A percentile compares a stretch with the other conserved stretches of the same genome.
phyloP scores from a whole-genome alignment of 177 flowering plant genomes.

The Telopea speciosissima region DNA sequence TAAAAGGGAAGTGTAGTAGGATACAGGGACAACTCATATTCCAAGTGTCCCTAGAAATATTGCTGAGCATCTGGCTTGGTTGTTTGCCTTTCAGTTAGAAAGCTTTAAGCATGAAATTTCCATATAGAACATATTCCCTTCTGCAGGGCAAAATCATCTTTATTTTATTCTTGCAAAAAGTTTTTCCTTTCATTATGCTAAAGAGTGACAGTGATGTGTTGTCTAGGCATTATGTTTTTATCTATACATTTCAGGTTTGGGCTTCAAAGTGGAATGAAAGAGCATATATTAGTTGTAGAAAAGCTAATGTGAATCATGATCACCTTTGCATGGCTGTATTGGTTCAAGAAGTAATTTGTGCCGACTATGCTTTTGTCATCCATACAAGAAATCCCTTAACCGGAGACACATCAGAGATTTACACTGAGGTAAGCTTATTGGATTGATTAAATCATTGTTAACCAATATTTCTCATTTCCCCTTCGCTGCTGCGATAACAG shows the following conservation, averaged over 20 bases:
- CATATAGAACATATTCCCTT: background rate
- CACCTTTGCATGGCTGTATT: constrained; percentile 32
- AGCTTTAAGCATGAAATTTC: too few relatives aligned
- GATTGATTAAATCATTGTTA: background rate
- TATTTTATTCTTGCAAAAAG: too few relatives aligned
- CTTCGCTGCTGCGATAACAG: constrained; percentile 17
- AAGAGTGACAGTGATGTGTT: background rate
- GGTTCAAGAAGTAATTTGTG: constrained; percentile 33
- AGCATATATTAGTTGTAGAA: constrained; percentile 30
- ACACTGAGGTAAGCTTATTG: constrained; percentile 26
- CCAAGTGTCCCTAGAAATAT: too few relatives aligned
- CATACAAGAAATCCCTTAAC: constrained; percentile 33
- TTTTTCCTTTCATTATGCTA: background rate
- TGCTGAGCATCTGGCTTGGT: too few relatives aligned
- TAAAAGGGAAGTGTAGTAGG: too few relatives aligned
- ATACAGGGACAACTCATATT: too few relatives aligned
- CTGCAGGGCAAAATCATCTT: background rate
- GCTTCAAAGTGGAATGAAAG: constrained; percentile 43
- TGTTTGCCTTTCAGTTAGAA: too few relatives aligned
- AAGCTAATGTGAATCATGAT: constrained; percentile 25
- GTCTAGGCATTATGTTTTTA: background rate
- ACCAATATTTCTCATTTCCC: background rate
- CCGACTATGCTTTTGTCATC: constrained; percentile 38
- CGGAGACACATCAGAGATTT: constrained; percentile 29
- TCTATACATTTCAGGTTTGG: constrained; percentile 25